Conservation (phyloP, 257 asterid species). For the Solanum chilense region DNA sequence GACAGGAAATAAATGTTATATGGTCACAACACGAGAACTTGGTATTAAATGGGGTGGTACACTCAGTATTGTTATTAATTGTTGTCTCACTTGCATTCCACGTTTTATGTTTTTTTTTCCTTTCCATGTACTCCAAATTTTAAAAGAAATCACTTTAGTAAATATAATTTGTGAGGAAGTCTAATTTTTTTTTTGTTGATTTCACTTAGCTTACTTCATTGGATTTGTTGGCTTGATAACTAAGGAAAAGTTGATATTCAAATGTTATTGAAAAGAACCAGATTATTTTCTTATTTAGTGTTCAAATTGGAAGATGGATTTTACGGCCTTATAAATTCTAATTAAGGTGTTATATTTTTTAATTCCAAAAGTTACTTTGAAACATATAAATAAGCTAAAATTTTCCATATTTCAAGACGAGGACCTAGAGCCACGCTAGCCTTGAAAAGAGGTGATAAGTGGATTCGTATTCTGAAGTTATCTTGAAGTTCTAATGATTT, state of each 20-base stretch:
- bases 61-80: conserved; percentile 15
- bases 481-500: too few relatives aligned
- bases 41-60: conserved; percentile 1
- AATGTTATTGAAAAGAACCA: neutral
- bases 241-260: conserved; percentile 26
- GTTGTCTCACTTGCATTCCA: conserved; percentile 20
- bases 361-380: neutral
- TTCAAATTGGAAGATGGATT: conserved; percentile 4
- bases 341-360: neutral
- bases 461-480: neutral
- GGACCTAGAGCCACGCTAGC: neutral
- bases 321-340: conserved; percentile 6
- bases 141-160: neutral
- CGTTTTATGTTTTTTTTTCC: neutral
- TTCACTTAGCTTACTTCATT: conserved; percentile 47
- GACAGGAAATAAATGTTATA: conserved; percentile 23
- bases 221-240: conserved; percentile 47
- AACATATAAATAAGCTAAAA: neutral
- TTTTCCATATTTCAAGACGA: neutral
- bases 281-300: conserved; percentile 45
- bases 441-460: neutral
- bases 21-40: conserved; percentile 25
- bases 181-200: conserved; percentile 14
- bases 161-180: neutral
- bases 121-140: neutral